Base-by-base conservation (phyloP, 1,139 yeast species). In the Kodamaea suecica region DNA sequence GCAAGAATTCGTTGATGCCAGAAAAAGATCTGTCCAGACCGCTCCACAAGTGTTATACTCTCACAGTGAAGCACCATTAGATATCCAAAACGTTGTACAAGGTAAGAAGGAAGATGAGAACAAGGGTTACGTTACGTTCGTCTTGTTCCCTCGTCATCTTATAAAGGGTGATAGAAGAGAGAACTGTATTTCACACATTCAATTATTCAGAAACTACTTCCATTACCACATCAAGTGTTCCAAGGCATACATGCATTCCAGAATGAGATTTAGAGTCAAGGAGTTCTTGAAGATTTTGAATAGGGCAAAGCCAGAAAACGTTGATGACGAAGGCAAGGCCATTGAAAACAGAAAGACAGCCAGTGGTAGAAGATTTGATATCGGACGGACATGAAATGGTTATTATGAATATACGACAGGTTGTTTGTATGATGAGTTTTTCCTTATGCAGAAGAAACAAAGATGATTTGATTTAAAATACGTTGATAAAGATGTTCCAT, bases 171-270 rank as follows among this genome's bases (percentile, higher is more conserved):
- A 83, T 45, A 79, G 86, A 49, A 76, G 87, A 55, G 90, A 88
- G 53, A 82, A 78, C 56, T 81, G 95, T 53, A 86, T 87, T 48
- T 80, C 94, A 27, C 95, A 86, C 60, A 84, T 92, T 52, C 90
- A 88, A 57, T 73, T 86, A 44, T 94, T 92, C 67, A 76, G 99
- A 63, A 94, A 88, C 58, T 92, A 90, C 64, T 90, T 92, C 83
- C 98, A 92, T 61, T 92, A 90, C 65, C 99, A 92, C 59, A 92
- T 92, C 68, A 92, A 92, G 66, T 90, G 97, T 61, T 88, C 96
- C 43, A 92, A 92, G 72, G 97, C 98, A 27, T 94, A 86, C 67
- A 82, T 92, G 84, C 99, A 92, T 64, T 87, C 96, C 39, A 80
- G 99, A 72, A 92, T 92, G 98, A 80, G 99, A 64, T 86, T 73